These are phyloP conservation scores for Hypoxylon intermedium DNA, from an alignment of 495 filamentous ascomycete genomes.

Conservation along the genomic window DNA sequence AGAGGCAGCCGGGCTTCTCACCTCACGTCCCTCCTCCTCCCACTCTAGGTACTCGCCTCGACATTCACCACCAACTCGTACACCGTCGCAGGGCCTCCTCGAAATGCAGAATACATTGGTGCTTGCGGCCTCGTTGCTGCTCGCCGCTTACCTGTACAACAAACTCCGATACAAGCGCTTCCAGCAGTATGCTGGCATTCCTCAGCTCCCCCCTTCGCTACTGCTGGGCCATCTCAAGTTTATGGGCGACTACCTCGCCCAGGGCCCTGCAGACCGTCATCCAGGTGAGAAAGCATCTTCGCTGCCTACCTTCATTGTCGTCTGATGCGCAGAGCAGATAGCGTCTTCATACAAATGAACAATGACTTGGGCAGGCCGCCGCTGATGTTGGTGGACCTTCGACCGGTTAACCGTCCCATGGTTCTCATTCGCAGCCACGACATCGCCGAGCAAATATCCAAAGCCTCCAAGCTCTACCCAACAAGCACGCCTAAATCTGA, in stretches of 20 bases:
- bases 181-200: slow-evolving; percentile 42
- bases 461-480: slow-evolving; percentile 39
- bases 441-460: slow-evolving; percentile 44
- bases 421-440: slow-evolving; percentile 48
- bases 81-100: neutral
- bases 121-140: slow-evolving; percentile 8
- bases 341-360: slow-evolving; percentile 4
- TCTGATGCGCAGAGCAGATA: slow-evolving; percentile 11
- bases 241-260: slow-evolving; percentile 29
- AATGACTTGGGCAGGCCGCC: neutral
- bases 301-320: neutral
- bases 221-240: slow-evolving; percentile 45
- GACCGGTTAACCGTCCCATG: slow-evolving; percentile 32
- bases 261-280: slow-evolving; percentile 28
- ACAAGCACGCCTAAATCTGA: slow-evolving; percentile 45
- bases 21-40: no score
- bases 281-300: slow-evolving; percentile 24
- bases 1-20: no score
- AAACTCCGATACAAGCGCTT: slow-evolving; percentile 32
- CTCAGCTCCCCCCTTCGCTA: slow-evolving; percentile 39
- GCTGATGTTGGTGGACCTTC: neutral
- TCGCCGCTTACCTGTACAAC: slow-evolving; percentile 32
- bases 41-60: no score
- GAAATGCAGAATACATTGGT: neutral
- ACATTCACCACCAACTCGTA: no score